A percentile compares a stretch with the other conserved stretches of the same genome.
Conservation (phyloP, 352 stramenopile genomes). For the Stramenopiles sp. region DNA sequence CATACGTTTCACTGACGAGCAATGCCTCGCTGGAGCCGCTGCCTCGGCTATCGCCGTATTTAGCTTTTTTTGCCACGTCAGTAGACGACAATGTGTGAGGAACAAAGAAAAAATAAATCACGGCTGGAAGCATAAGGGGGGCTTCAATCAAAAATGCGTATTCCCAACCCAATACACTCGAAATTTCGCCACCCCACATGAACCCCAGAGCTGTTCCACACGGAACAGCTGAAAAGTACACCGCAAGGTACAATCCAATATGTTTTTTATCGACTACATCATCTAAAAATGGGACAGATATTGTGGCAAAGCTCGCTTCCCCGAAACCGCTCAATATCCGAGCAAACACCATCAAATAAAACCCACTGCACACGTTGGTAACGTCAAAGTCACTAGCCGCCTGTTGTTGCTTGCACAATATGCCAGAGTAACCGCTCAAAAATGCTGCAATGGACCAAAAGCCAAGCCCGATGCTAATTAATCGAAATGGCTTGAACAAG, state of each 20-base stretch:
- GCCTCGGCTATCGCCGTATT: no score
- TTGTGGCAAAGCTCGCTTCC: slow-evolving; percentile 73
- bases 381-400: no score
- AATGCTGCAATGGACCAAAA: slow-evolving; percentile 67
- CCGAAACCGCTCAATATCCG: slow-evolving; percentile 60
- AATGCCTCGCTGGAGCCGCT: no score
- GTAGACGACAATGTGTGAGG: no score
- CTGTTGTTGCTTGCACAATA: no score
- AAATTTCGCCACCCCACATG: slow-evolving; percentile 37
- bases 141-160: slow-evolving; percentile 61
- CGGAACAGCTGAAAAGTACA: slow-evolving; percentile 74
- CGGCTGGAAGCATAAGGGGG: slow-evolving; percentile 49
- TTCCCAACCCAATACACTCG: slow-evolving; percentile 14
- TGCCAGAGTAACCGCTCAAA: no score
- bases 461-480: slow-evolving; percentile 60
- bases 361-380: slow-evolving; percentile 48
- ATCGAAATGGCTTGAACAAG: slow-evolving; percentile 55
- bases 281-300: slow-evolving; percentile 75
- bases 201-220: slow-evolving; percentile 68
- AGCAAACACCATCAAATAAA: slow-evolving; percentile 59
- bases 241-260: slow-evolving; percentile 59
- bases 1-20: no score
- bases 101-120: slow-evolving; percentile 37
- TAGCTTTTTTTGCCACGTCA: no score
- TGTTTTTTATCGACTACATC: slow-evolving; percentile 42